Evolutionary conservation across 768 basidiomycete species (phyloP), one percentile per base, ranked within the genome.

Genomic region (Inosperma sp.): DNA sequence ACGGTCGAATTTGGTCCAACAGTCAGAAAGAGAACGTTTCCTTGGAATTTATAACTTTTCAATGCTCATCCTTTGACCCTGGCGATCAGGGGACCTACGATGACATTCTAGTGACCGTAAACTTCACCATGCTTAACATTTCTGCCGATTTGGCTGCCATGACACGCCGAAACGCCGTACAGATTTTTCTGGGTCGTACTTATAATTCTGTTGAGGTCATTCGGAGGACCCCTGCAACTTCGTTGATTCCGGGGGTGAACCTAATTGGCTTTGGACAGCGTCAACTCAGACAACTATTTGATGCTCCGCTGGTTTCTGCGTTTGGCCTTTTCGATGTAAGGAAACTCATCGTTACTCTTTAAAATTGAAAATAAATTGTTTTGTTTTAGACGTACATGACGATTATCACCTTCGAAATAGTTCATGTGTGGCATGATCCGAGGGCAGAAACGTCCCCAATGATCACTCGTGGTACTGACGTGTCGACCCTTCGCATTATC

Each of bases 401-500:
- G 1, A 59, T 61, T 30, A 23, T 49, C 9, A 33, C 54, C 4
- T 41, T 49, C 26, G 46, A 54, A 17, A 43, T 61, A 17, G 17
- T 48, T 17, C 26, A 29, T 19, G 33, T 59, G 3, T 21, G 42
- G 10, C 53, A 52, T 19, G 62, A 65, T 39, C 57, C 55, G 12
- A 23, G 43, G n/a, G 48, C 53, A 12, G 7, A 25, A 29, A 17
- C 8, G 16, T 52, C 53, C 7, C 23, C 22, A 5, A 29, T 46
- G n/a, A 54, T 56, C 21, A 47, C 47, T n/a, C 45, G 31, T 5
- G 17, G 36, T 12, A 17, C 41, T 7, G 36, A 57, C 12, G 47
- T 56, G 3, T 48, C 58, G 0, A 61, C 64, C 1, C 31, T 62
- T 8, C 58, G 58, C 6, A 31, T 59, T 21, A 55, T 35, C 17